A percentile compares a stretch with the other conserved stretches of the same genome.
Evolutionary conservation across 1,284 basidiomycete species (phyloP).

Genomic region (Boletus semigastroideus): DNA sequence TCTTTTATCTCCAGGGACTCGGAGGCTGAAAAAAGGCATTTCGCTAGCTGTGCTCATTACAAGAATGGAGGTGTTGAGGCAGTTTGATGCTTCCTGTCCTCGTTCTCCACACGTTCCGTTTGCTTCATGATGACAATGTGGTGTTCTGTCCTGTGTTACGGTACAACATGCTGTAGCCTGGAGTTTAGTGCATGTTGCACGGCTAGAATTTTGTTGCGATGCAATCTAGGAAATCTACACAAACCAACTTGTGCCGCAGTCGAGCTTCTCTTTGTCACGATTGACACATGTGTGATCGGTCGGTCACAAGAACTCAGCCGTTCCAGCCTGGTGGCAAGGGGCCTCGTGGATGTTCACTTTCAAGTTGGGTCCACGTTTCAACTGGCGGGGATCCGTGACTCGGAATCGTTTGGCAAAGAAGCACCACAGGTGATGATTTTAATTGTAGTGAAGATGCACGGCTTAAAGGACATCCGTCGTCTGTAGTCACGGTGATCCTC

Average conservation of each 20-base stretch:
- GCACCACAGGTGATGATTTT: too few relatives aligned
- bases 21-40: conserved; percentile 13
- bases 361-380: too few relatives aligned
- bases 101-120: not conserved
- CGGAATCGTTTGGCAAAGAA: too few relatives aligned
- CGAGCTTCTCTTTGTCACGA: too few relatives aligned
- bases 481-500: not conserved
- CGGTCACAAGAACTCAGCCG: too few relatives aligned
- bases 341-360: too few relatives aligned
- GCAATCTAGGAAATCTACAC: not conserved
- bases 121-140: not conserved
- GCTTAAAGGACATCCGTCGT: not conserved
- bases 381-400: too few relatives aligned
- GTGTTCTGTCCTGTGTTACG: not conserved
- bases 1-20: conserved; percentile 11
- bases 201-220: not conserved
- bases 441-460: too few relatives aligned
- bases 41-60: conserved; percentile 13
- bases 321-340: too few relatives aligned
- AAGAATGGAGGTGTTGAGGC: conserved; percentile 1
- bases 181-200: not conserved
- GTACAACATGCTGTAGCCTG: not conserved
- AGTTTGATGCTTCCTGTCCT: conserved; percentile 26
- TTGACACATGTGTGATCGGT: too few relatives aligned
- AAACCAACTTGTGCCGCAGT: too few relatives aligned